Conservation (phyloP, 345 rosid species). For the Raphanus raphanistrum region DNA sequence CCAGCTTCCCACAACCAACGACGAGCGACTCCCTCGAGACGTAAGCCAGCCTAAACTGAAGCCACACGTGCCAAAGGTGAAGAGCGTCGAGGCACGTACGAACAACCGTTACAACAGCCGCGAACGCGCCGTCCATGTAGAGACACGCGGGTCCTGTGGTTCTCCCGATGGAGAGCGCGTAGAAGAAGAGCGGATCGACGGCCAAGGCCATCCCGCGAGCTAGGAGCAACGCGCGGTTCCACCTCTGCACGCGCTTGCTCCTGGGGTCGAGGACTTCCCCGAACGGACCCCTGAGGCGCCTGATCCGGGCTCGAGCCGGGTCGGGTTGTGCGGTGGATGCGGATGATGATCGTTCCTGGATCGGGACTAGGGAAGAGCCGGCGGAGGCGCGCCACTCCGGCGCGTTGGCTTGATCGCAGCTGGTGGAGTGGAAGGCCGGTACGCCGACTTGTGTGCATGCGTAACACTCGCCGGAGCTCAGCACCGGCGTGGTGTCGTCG, state of each 20-base stretch:
- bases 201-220: constrained; percentile 84
- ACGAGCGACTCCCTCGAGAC: constrained; percentile 82
- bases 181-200: constrained; percentile 83
- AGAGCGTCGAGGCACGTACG: constrained; percentile 69
- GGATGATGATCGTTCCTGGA: constrained; percentile 45
- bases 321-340: neutral
- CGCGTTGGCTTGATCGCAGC: constrained; percentile 83
- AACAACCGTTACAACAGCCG: constrained; percentile 60
- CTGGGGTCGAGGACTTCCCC: constrained; percentile 68
- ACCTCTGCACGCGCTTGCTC: constrained; percentile 61
- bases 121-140: constrained; percentile 74
- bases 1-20: constrained; percentile 88
- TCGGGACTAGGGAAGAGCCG: constrained; percentile 87
- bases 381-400: constrained; percentile 98
- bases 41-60: constrained; percentile 78
- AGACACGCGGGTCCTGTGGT: constrained; percentile 64
- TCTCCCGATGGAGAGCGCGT: constrained; percentile 58
- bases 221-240: constrained; percentile 69
- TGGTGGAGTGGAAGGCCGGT: constrained; percentile 88
- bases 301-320: constrained; percentile 8
- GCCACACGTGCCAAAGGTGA: constrained; percentile 73
- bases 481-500: constrained; percentile 41
- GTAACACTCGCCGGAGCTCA: constrained; percentile 70
- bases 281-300: constrained; percentile 40
- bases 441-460: constrained; percentile 95